phyloP scores from a whole-genome alignment of 371 early-diverging fungal species.

The Funneliformis caledonium region DNA sequence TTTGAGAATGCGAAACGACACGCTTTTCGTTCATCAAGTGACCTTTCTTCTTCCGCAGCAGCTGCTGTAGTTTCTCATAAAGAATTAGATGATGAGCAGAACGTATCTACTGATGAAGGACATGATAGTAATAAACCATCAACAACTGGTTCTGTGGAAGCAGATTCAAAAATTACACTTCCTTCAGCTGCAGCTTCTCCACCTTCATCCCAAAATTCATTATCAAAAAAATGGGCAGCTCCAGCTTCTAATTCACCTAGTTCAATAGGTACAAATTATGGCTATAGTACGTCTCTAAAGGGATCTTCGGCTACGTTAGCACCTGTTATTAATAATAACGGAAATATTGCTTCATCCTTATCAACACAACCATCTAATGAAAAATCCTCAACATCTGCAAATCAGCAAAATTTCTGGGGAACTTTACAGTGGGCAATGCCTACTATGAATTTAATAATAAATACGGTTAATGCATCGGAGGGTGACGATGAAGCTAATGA shows the following conservation, averaged over 20 bases:
- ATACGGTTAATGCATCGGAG: constrained; percentile 17
- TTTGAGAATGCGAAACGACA: constrained; percentile 31
- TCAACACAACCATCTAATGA: background rate
- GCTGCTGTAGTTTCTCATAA: background rate
- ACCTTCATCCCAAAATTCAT: background rate
- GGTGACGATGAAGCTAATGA: background rate
- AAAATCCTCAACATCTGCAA: constrained; percentile 8
- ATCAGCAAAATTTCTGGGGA: constrained; percentile 32
- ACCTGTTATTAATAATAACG: background rate
- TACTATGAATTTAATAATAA: constrained; percentile 20
- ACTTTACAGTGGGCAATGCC: constrained; percentile 25
- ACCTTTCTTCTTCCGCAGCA: background rate
- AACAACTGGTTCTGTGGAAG: background rate
- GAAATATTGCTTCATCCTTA: background rate
- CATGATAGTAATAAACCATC: background rate
- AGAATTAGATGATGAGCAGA: background rate
- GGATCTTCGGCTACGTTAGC: background rate
- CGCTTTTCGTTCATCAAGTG: constrained; percentile 1
- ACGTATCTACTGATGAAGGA: background rate
- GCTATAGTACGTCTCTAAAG: background rate
- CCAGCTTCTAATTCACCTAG: background rate
- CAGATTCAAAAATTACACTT: background rate
- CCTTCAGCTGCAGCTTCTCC: background rate
- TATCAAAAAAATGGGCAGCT: background rate
- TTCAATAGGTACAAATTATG: background rate